These are phyloP conservation scores for Malassezia arunalokei DNA, from an alignment of 1,284 basidiomycete species.

Conservation along the genomic window DNA sequence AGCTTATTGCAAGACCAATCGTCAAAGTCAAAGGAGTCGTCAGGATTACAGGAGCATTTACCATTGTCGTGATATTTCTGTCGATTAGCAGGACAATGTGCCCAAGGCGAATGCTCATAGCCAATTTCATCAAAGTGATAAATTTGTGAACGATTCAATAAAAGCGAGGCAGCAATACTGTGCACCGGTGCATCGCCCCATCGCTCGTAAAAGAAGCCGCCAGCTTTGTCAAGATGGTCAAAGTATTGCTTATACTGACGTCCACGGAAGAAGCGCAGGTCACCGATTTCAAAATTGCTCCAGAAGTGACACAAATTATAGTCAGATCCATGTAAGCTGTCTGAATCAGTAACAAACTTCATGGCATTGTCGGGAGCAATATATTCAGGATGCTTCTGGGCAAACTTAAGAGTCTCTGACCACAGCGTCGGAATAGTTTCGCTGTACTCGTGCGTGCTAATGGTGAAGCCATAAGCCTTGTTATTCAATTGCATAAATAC, in stretches of 20 bases:
- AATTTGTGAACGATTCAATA: slow-evolving; percentile 28
- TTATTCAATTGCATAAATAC: slow-evolving; percentile 68
- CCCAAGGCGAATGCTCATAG: slow-evolving; percentile 32
- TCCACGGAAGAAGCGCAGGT: slow-evolving; percentile 61
- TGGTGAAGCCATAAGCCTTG: slow-evolving; percentile 61
- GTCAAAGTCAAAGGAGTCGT: slow-evolving; percentile 9
- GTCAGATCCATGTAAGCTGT: slow-evolving; percentile 51
- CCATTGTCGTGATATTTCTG: slow-evolving; percentile 38
- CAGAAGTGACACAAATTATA: slow-evolving; percentile 66
- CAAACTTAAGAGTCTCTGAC: slow-evolving; percentile 60
- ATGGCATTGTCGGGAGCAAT: slow-evolving; percentile 61
- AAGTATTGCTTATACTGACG: slow-evolving; percentile 69
- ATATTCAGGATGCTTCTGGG: slow-evolving; percentile 57
- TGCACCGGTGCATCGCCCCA: slow-evolving; percentile 68
- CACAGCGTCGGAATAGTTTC: slow-evolving; percentile 68
- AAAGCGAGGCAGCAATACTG: slow-evolving; percentile 37
- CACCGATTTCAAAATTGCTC: slow-evolving; percentile 58
- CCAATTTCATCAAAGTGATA: slow-evolving; percentile 40
- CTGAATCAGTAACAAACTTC: slow-evolving; percentile 63
- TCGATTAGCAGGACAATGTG: slow-evolving; percentile 30
- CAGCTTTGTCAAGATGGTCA: slow-evolving; percentile 60
- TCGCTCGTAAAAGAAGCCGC: slow-evolving; percentile 54
- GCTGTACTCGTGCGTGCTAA: slow-evolving; percentile 65
- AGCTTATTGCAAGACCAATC: not conserved
- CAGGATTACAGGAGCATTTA: slow-evolving; percentile 35